These are phyloP conservation scores for Geotrichum siamense DNA, from an alignment of 1,139 yeast species.

Conservation along the genomic window DNA sequence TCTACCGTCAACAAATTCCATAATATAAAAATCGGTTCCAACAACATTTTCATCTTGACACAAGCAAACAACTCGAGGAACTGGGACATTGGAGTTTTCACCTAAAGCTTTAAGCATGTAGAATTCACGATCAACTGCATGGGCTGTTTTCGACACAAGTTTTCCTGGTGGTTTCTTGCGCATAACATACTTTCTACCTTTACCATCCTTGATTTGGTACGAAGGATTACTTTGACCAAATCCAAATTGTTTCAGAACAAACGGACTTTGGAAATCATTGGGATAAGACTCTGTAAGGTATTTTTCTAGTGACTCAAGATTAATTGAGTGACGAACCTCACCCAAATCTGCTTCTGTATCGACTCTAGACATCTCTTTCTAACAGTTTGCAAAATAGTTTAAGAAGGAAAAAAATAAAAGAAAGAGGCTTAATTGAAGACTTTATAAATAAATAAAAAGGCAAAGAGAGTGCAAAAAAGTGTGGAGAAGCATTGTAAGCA, in stretches of 20 bases:
- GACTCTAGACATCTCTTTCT: conserved; percentile 20
- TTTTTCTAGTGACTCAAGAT: conserved; percentile 33
- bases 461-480: no score
- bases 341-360: conserved; percentile 36
- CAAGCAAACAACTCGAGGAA: conserved; percentile 60
- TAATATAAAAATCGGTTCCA: conserved; percentile 62
- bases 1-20: conserved; percentile 56
- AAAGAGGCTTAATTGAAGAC: not conserved
- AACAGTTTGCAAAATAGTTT: no score
- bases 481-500: not conserved
- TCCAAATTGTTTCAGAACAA: conserved; percentile 44
- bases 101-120: conserved; percentile 42
- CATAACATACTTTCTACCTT: conserved; percentile 44
- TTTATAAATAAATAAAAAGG: no score
- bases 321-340: conserved; percentile 37
- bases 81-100: conserved; percentile 40
- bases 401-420: not conserved
- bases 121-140: conserved; percentile 60
- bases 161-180: conserved; percentile 57
- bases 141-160: conserved; percentile 54
- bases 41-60: conserved; percentile 55
- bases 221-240: conserved; percentile 69
- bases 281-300: conserved; percentile 24
- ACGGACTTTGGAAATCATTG: conserved; percentile 18
- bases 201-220: conserved; percentile 43